Evolutionary conservation across 108 stramenopile species (phyloP), one percentile per base, ranked within the genome.

Genomic region (Stephanodiscus triporus): DNA sequence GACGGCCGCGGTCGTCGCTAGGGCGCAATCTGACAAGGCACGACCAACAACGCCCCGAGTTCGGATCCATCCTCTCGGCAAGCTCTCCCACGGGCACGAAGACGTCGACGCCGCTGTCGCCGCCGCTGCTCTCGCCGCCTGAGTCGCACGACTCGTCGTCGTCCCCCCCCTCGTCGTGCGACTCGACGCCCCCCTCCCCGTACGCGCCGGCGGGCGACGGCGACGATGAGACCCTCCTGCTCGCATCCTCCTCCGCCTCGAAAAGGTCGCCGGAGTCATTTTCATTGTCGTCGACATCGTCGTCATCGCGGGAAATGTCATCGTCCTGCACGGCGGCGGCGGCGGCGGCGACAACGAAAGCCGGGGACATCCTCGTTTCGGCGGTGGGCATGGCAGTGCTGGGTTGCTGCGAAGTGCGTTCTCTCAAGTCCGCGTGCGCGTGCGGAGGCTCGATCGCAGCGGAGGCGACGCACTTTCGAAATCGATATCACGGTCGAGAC

Each of bases 191-290:
- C 19, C 9, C 19, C 8, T 20, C 49, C 20, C 49, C 19, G n/a
- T n/a, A n/a, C n/a, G n/a, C 48, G 19, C 48, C 48, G 19, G 48
- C 48, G 48, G 48, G 48, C 16, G 48, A 49, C 48, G 48, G 48
- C 48, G 48, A 49, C 48, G 48, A 19, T 3, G 48, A 49, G n/a
- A 19, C 48, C 19, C 16, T 16, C 19, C 16, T 16, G 19, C 19
- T 19, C n/a, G 43, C 43, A 13, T 34, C 32, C 32, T 5, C 32
- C 4, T 34, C 32, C 4, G 2, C 32, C 4, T 34, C 32, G 32
- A 4, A 2, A 5, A 34, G 2, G 32, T 34, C 32, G n/a, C n/a
- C n/a, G n/a, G n/a, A n/a, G 32, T 34, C 32, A 34, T 5, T 34
- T 5, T 34, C 32, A 5, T 34, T 5, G 32, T 4, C 5, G 32